These are phyloP conservation scores for Heterobasidion annosum DNA, from an alignment of 1,284 basidiomycete genomes.

Conservation along the genomic window DNA sequence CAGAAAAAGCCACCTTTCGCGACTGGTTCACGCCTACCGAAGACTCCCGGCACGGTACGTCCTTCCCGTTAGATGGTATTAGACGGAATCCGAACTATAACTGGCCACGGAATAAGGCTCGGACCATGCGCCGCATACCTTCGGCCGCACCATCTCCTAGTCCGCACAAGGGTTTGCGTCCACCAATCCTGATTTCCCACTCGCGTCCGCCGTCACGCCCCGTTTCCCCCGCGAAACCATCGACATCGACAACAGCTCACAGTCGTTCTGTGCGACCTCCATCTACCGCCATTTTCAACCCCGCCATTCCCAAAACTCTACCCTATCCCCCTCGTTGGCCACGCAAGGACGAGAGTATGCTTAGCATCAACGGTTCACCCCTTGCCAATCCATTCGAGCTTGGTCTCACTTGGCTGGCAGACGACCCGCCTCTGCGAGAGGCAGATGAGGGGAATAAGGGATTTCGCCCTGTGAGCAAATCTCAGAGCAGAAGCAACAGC, in stretches of 20 bases:
- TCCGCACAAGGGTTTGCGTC: slow-evolving; percentile 36
- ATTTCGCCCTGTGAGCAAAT: slow-evolving; percentile 13
- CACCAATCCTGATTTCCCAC: slow-evolving; percentile 17
- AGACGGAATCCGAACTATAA: neutral
- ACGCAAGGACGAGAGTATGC: slow-evolving; percentile 60
- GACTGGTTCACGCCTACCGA: slow-evolving; percentile 35
- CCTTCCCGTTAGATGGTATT: neutral
- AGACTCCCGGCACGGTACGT: slow-evolving; percentile 40
- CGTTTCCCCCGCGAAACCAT: slow-evolving; percentile 39
- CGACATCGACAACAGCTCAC: slow-evolving; percentile 18
- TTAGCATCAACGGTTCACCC: slow-evolving; percentile 71
- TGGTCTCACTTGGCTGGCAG: slow-evolving; percentile 41
- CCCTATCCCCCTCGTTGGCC: slow-evolving; percentile 47
- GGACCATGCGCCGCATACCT: slow-evolving; percentile 20
- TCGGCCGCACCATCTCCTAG: slow-evolving; percentile 36
- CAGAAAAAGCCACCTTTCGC: slow-evolving; percentile 44
- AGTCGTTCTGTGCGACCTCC: slow-evolving; percentile 35
- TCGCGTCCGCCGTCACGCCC: slow-evolving; percentile 29
- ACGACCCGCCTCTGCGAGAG: slow-evolving; percentile 15
- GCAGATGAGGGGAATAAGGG: slow-evolving; percentile 16
- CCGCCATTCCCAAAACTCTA: slow-evolving; percentile 53
- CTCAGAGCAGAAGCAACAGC: slow-evolving; percentile 44
- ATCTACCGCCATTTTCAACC: slow-evolving; percentile 65
- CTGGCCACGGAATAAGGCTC: slow-evolving; percentile 9
- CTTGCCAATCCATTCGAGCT: slow-evolving; percentile 64